A percentile compares a stretch with the other conserved stretches of the same genome.
Conservation (phyloP, 768 basidiomycete genomes). For the Coprinellus micaceus region DNA sequence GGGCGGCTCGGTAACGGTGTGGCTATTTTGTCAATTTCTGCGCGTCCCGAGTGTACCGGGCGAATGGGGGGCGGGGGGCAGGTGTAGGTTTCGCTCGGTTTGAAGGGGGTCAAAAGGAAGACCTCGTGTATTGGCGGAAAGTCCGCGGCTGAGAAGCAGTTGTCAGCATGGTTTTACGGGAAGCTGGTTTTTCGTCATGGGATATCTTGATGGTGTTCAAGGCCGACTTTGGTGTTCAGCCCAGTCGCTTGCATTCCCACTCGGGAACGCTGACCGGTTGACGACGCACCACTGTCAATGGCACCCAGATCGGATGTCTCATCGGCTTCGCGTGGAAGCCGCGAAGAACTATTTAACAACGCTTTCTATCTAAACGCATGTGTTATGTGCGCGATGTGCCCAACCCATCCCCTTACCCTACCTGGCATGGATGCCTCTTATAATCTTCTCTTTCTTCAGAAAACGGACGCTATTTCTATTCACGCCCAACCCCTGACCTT, state of each 20-base stretch:
- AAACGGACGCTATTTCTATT: constrained; percentile 77
- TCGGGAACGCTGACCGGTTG: background rate
- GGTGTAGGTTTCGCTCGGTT: constrained; percentile 38
- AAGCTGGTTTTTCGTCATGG: constrained; percentile 13
- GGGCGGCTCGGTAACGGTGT: constrained; percentile 17
- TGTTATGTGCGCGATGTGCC: constrained; percentile 1
- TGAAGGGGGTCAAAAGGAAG: constrained; percentile 23
- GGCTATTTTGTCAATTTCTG: constrained; percentile 28
- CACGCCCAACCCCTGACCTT: constrained; percentile 32
- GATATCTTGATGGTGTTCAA: background rate
- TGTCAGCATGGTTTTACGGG: constrained; percentile 7
- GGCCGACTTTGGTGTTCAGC: background rate
- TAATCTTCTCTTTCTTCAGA: background rate
- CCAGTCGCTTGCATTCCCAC: background rate
- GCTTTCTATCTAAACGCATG: constrained; percentile 2
- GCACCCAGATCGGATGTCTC: constrained; percentile 3
- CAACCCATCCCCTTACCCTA: constrained; percentile 1
- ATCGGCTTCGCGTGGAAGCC: constrained; percentile 3
- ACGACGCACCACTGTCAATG: background rate
- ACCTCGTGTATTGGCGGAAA: constrained; percentile 5
- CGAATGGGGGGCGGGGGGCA: constrained; percentile 48
- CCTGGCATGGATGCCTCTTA: constrained; percentile 1
- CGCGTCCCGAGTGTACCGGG: constrained; percentile 46
- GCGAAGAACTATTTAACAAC: constrained; percentile 5
- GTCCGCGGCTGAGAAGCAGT: constrained; percentile 8